Evolutionary conservation across 768 basidiomycete genomes (phyloP).

Genomic region (Serpula lacrymans): DNA sequence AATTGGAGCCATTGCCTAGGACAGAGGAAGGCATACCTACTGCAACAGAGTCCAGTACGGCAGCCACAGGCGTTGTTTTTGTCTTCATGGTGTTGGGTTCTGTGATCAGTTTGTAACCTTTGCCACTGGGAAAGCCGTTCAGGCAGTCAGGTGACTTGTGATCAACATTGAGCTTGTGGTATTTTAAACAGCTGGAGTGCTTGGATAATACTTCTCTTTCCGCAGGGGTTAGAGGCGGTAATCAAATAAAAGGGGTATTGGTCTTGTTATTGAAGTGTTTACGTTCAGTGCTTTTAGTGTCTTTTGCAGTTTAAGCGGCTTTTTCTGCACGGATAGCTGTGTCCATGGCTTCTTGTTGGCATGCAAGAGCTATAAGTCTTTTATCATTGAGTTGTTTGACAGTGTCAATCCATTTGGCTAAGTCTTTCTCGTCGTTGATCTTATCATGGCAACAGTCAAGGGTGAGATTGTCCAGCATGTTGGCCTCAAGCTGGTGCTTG

Average conservation of each 20-base stretch:
- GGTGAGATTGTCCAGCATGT: constrained; percentile 11
- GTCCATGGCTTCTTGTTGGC: neutral
- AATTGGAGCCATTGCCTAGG: constrained; percentile 10
- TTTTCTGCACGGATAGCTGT: neutral
- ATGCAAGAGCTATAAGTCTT: neutral
- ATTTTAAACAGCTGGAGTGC: too few relatives aligned
- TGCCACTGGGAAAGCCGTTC: too few relatives aligned
- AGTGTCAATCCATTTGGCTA: constrained; percentile 2
- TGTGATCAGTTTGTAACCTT: too few relatives aligned
- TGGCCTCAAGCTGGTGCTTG: constrained; percentile 12
- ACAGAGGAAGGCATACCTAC: constrained; percentile 4
- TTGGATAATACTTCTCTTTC: too few relatives aligned
- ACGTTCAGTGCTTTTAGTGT: too few relatives aligned
- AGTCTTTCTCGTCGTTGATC: neutral
- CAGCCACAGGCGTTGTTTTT: neutral
- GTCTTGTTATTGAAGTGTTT: too few relatives aligned
- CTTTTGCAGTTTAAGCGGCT: too few relatives aligned
- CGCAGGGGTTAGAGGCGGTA: too few relatives aligned
- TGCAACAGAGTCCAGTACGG: neutral
- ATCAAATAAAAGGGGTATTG: too few relatives aligned
- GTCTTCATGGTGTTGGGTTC: too few relatives aligned
- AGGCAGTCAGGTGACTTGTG: too few relatives aligned
- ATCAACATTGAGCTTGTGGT: too few relatives aligned
- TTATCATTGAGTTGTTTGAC: constrained; percentile 3
- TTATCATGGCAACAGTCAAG: neutral